Percentiles rank a stretch among this genome's conserved stretches.
phyloP scores from a whole-genome alignment of 805 yeast genomes.

The Zygotorulaspora chibaensis region DNA sequence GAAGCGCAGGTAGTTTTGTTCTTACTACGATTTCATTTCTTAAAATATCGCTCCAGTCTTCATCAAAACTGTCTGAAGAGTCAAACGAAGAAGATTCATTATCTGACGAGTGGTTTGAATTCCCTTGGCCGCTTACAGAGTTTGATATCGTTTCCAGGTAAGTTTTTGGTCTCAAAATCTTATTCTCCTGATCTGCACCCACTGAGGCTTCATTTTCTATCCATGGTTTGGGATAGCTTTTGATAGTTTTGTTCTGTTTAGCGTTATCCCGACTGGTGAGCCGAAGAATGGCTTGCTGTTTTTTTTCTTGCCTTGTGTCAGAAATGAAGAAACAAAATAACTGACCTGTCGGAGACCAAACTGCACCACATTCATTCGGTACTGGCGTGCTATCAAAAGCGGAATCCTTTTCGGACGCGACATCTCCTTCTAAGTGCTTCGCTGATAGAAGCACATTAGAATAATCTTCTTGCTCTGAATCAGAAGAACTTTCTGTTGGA shows the following conservation, averaged over 20 bases:
- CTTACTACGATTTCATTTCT: constrained; percentile 50
- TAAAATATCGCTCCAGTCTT: constrained; percentile 65
- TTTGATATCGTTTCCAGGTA: constrained; percentile 31
- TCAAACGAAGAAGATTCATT: constrained; percentile 26
- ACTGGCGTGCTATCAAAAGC: constrained; percentile 77
- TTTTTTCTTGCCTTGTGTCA: constrained; percentile 40
- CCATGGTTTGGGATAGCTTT: constrained; percentile 2
- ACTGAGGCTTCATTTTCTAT: constrained; percentile 2
- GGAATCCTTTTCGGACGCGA: constrained; percentile 16
- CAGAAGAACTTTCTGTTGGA: constrained; percentile 35
- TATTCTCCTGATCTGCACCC: constrained; percentile 14
- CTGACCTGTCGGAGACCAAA: constrained; percentile 76
- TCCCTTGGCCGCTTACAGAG: constrained; percentile 8
- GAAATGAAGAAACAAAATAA: constrained; percentile 79
- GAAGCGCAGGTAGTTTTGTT: constrained; percentile 49
- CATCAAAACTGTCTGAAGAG: constrained; percentile 56
- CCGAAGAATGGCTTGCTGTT: constrained; percentile 33
- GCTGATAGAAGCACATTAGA: constrained; percentile 27
- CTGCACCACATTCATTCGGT: constrained; percentile 91
- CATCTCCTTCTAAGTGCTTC: constrained; percentile 1
- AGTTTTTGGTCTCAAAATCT: constrained; percentile 29
- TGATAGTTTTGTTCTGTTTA: constrained; percentile 15
- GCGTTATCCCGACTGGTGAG: constrained; percentile 25
- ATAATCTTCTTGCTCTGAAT: constrained; percentile 39
- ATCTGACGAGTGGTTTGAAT: constrained; percentile 25